These are phyloP conservation scores for Lepidopterella palustris DNA, from an alignment of 495 filamentous ascomycete species.

Conservation along the genomic window DNA sequence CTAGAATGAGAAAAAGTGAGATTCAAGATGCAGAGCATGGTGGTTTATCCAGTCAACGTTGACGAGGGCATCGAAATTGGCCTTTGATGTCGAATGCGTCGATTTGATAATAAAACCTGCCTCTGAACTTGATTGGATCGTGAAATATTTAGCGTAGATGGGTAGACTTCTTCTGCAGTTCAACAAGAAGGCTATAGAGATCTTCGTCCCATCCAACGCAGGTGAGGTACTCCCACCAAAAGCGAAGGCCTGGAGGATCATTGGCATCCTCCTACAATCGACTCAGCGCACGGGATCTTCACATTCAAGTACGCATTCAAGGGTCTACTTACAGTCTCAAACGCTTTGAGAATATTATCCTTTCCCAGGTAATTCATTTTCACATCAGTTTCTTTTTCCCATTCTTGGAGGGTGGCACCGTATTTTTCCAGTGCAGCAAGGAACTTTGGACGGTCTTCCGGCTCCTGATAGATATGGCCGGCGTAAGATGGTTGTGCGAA, in stretches of 20 bases:
- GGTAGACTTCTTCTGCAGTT: constrained; percentile 4
- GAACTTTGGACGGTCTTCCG: background rate
- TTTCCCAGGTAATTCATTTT: constrained; percentile 27
- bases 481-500: constrained; percentile 33
- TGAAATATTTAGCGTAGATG: background rate
- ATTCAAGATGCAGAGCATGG: no score
- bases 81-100: no score
- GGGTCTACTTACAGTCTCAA: constrained; percentile 22
- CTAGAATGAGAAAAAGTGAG: no score
- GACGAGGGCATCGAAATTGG: no score
- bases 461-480: constrained; percentile 7
- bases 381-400: constrained; percentile 31
- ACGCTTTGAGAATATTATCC: constrained; percentile 31
- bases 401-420: constrained; percentile 25
- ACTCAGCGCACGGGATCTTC: background rate
- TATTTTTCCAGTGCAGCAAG: constrained; percentile 13
- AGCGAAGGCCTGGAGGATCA: constrained; percentile 28
- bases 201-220: constrained; percentile 30
- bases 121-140: background rate
- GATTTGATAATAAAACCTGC: no score
- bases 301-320: background rate
- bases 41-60: no score
- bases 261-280: constrained; percentile 29
- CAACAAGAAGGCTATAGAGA: constrained; percentile 31
- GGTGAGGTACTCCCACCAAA: constrained; percentile 40